Evolutionary conservation across 345 rosid species (phyloP).

Genomic region (Brassica rapa): DNA sequence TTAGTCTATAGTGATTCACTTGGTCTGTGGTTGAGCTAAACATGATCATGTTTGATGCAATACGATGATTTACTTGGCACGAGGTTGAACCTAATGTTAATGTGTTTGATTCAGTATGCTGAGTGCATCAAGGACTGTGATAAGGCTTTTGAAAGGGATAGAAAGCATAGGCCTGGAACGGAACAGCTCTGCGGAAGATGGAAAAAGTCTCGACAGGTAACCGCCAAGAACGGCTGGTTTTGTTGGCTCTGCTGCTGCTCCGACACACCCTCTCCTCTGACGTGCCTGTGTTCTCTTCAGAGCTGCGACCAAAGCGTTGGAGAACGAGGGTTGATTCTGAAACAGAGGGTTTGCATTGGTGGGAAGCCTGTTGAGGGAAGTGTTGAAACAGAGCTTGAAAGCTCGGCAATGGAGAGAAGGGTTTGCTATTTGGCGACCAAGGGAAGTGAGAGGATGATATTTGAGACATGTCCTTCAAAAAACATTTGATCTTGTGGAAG

Average conservation of each 20-base stretch:
- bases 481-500: slow-evolving; percentile 44
- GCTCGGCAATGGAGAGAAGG: slow-evolving; percentile 69
- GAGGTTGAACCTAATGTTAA: no score
- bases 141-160: no score
- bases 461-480: slow-evolving; percentile 66
- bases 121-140: no score
- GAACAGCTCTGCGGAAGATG: no score
- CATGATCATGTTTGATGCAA: not conserved
- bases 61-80: not conserved
- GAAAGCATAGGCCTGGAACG: no score
- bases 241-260: slow-evolving; percentile 43
- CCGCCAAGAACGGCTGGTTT: slow-evolving; percentile 49
- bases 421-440: slow-evolving; percentile 45
- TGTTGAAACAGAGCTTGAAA: slow-evolving; percentile 78
- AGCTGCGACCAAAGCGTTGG: slow-evolving; percentile 72
- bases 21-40: no score
- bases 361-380: slow-evolving; percentile 69
- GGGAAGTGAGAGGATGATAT: slow-evolving; percentile 48
- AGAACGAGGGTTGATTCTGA: slow-evolving; percentile 53
- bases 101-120: not conserved
- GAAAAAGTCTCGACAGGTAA: no score
- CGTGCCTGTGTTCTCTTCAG: slow-evolving; percentile 77
- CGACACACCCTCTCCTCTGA: slow-evolving; percentile 64
- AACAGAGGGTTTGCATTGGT: slow-evolving; percentile 52
- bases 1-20: no score